Percentiles rank a stretch among this genome's conserved stretches.
Conservation (phyloP, 306 rosid genomes). For the Lathyrus aphaca region DNA sequence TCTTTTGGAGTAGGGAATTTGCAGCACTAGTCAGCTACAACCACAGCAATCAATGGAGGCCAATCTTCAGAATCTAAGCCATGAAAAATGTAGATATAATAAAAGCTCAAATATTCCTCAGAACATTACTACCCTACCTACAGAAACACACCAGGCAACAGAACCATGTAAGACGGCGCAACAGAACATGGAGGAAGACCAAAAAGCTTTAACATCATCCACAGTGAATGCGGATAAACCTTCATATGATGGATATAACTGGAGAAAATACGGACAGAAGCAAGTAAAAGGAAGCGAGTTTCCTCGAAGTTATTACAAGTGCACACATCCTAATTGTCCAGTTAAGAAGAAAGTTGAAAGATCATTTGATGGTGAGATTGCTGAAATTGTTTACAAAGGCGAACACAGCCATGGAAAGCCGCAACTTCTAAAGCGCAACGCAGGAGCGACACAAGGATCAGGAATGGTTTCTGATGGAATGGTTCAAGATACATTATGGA, state of each 20-base stretch:
- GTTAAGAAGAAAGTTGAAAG: conserved; percentile 96
- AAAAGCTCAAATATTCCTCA: conserved; percentile 48
- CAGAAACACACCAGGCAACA: conserved; percentile 46
- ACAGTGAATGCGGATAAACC: conserved; percentile 62
- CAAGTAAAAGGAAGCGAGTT: conserved; percentile 97
- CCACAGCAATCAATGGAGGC: conserved; percentile 44
- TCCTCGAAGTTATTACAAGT: conserved; percentile 91
- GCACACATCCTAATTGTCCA: conserved; percentile 90
- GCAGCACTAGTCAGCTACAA: conserved; percentile 53
- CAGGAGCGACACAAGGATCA: conserved; percentile 60
- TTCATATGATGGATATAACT: conserved; percentile 91
- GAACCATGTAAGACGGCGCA: conserved; percentile 50
- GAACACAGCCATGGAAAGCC: conserved; percentile 93
- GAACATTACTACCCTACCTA: conserved; percentile 37
- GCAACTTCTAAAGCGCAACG: conserved; percentile 66
- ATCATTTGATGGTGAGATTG: conserved; percentile 86
- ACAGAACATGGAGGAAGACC: conserved; percentile 60
- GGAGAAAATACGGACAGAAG: conserved; percentile 99
- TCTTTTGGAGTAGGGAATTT: conserved; percentile 66
- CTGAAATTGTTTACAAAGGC: conserved; percentile 94
- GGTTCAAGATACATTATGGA: conserved; percentile 51
- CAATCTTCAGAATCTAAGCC: conserved; percentile 48
- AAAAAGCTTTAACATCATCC: conserved; percentile 51
- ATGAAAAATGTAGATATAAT: conserved; percentile 50
- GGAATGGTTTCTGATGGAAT: conserved; percentile 56